Percentiles rank a stretch among this genome's conserved stretches.
Conservation (phyloP, 257 asterid species). For the Anisodus acutangulus region DNA sequence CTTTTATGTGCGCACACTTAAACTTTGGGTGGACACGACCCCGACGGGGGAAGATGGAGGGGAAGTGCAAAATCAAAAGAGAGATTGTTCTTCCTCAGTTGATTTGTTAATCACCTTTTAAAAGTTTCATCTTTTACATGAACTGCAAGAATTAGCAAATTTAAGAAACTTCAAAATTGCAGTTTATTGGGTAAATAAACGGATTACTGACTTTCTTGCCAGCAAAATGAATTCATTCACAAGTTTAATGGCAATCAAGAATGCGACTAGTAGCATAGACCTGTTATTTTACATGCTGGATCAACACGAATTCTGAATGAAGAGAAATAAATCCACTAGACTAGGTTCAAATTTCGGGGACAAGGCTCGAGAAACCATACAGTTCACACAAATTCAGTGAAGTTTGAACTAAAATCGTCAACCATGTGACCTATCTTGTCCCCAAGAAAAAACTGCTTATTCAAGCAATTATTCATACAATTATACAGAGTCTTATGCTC, state of each 20-base stretch:
- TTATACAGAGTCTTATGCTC: neutral
- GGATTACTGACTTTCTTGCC: neutral
- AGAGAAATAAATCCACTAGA: constrained; percentile 12
- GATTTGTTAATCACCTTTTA: no score
- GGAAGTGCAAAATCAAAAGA: no score
- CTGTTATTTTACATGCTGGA: constrained; percentile 25
- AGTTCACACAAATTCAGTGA: constrained; percentile 15
- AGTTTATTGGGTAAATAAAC: neutral
- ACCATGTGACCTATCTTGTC: neutral
- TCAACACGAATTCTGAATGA: neutral
- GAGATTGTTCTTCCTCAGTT: no score
- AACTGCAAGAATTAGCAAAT: neutral
- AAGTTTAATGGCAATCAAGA: neutral
- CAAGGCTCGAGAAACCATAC: constrained; percentile 11
- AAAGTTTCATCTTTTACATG: neutral
- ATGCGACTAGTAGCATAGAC: constrained; percentile 7
- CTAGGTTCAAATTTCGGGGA: constrained; percentile 28
- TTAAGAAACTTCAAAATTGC: neutral
- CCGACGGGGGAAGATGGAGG: no score
- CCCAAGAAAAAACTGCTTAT: constrained; percentile 4
- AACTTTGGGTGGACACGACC: no score
- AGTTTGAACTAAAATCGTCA: neutral
- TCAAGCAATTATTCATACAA: constrained; percentile 24
- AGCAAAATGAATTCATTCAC: neutral
- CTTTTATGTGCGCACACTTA: no score